These are phyloP conservation scores for Scytalidium sp. DNA, from an alignment of 2,329 filamentous ascomycete species.

Conservation along the genomic window DNA sequence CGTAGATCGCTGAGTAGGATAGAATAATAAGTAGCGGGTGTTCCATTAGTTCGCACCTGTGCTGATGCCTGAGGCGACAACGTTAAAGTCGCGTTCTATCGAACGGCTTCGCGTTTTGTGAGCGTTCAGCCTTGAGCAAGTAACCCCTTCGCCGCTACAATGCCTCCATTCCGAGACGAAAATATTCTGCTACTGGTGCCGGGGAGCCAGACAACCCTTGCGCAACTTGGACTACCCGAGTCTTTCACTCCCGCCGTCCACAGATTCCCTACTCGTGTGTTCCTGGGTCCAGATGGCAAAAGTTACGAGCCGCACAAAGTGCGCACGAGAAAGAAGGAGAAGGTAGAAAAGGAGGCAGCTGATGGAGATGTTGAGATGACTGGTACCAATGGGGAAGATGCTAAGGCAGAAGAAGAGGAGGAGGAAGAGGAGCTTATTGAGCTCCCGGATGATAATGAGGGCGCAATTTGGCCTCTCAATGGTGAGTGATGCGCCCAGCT, in stretches of 20 bases:
- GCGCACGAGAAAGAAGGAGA: conserved; percentile 58
- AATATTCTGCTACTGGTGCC: conserved; percentile 42
- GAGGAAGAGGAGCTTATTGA: conserved; percentile 75
- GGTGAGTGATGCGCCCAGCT: conserved; percentile 35
- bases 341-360: neutral
- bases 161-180: conserved; percentile 29
- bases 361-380: conserved; percentile 1
- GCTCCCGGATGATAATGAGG: conserved; percentile 82
- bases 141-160: conserved; percentile 5
- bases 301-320: conserved; percentile 82
- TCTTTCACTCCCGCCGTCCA: conserved; percentile 77
- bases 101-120: neutral
- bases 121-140: neutral
- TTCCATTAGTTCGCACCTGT: no score
- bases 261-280: conserved; percentile 92
- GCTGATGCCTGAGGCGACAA: neutral
- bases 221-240: conserved; percentile 30
- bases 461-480: conserved; percentile 82
- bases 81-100: neutral
- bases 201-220: conserved; percentile 29
- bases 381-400: conserved; percentile 1
- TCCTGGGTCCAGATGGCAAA: conserved; percentile 71
- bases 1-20: no score
- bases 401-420: conserved; percentile 24
- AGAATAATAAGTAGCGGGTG: no score